Conservation (phyloP, 2,329 filamentous ascomycete species). For the Magnaporthales sp. region DNA sequence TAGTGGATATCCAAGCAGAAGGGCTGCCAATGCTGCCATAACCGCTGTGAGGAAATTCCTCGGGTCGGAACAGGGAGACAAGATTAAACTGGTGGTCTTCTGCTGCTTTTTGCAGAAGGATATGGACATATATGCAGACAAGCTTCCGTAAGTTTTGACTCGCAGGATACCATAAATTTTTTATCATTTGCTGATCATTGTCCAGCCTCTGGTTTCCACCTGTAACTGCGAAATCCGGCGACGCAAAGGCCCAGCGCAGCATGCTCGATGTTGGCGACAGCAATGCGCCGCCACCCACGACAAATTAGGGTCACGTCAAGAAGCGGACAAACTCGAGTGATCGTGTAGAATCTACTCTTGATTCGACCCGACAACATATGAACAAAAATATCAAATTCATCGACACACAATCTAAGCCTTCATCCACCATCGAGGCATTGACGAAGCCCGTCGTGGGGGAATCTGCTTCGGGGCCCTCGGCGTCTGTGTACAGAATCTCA, state of each 20-base stretch:
- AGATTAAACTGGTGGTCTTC: slow-evolving; percentile 70
- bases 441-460: background rate
- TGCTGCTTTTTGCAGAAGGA: slow-evolving; percentile 79
- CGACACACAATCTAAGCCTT: background rate
- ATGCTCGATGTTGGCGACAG: background rate
- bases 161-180: too few relatives aligned
- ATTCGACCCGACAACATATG: background rate
- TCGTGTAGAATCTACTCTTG: background rate
- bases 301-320: background rate
- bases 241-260: background rate
- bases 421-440: background rate
- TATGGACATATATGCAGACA: slow-evolving; percentile 58
- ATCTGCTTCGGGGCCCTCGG: background rate
- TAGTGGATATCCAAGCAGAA: slow-evolving; percentile 62
- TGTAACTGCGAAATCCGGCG: slow-evolving; percentile 8
- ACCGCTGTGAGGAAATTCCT: slow-evolving; percentile 47
- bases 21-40: slow-evolving; percentile 67
- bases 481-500: background rate
- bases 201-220: slow-evolving; percentile 21
- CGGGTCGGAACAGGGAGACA: slow-evolving; percentile 32
- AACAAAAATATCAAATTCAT: background rate
- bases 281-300: background rate
- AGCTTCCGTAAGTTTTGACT: slow-evolving; percentile 56
- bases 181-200: background rate
- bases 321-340: background rate